Evolutionary conservation across 1,284 basidiomycete genomes (phyloP).

Genomic region (Wolfiporia cocos): DNA sequence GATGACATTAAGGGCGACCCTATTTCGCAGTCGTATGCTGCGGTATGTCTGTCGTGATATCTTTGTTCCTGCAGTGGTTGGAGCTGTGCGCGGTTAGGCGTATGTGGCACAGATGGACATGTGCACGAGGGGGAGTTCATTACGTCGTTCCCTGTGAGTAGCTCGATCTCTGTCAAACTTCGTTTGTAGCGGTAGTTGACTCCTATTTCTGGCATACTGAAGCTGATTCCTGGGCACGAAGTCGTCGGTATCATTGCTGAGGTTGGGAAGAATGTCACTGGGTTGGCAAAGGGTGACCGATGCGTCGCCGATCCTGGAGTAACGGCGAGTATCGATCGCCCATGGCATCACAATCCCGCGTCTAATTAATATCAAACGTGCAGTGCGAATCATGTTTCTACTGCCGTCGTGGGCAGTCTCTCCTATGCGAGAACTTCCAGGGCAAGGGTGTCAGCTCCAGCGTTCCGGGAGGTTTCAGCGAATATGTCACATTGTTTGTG

Average conservation of each 20-base stretch:
- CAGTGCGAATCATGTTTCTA: conserved; percentile 81
- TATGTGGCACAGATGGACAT: conserved; percentile 51
- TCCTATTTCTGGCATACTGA: no score
- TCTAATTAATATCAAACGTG: no score
- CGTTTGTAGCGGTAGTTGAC: no score
- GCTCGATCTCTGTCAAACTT: no score
- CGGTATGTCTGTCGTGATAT: conserved; percentile 7
- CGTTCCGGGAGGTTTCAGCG: conserved; percentile 71
- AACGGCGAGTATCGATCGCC: conserved; percentile 46
- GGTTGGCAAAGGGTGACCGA: conserved; percentile 68
- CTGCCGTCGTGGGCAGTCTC: conserved; percentile 68
- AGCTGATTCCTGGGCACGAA: conserved; percentile 83
- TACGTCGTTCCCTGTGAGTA: conserved; percentile 39
- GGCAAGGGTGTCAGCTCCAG: conserved; percentile 70
- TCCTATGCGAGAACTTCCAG: conserved; percentile 77
- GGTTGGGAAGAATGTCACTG: conserved; percentile 66
- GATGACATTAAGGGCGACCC: no score
- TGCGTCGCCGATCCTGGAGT: conserved; percentile 72
- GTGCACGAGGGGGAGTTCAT: conserved; percentile 60
- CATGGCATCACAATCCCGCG: no score
- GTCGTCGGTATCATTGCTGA: conserved; percentile 65
- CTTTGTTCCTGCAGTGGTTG: neutral
- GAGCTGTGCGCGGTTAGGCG: conserved; percentile 7
- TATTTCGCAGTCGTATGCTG: conserved; percentile 17
- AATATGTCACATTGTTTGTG: conserved; percentile 76